These are phyloP conservation scores for Gynandropsis gynandra DNA, from an alignment of 345 rosid species.

Conservation along the genomic window DNA sequence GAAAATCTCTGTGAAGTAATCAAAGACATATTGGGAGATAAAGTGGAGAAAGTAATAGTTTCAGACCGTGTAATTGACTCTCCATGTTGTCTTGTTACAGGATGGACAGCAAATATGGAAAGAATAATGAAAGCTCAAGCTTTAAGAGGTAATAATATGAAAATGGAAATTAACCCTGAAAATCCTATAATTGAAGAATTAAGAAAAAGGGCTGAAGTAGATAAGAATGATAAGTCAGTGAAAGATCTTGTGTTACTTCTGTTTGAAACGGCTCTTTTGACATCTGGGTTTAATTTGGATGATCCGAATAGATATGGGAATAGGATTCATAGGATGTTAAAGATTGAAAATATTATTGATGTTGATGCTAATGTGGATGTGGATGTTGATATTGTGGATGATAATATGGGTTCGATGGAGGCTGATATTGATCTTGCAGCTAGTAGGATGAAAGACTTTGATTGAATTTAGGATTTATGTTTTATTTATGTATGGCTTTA, in stretches of 20 bases:
- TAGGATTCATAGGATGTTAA: conserved; percentile 70
- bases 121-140: conserved; percentile 78
- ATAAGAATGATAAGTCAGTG: conserved; percentile 75
- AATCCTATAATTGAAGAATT: conserved; percentile 68
- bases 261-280: conserved; percentile 71
- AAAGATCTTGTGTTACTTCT: conserved; percentile 77
- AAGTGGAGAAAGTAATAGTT: conserved; percentile 58
- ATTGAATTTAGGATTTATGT: no score
- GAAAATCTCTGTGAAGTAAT: conserved; percentile 72
- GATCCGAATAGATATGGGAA: conserved; percentile 72
- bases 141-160: conserved; percentile 62
- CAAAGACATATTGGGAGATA: conserved; percentile 59
- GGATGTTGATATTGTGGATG: conserved; percentile 36
- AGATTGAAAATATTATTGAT: no score
- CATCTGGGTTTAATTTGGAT: conserved; percentile 80
- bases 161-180: conserved; percentile 64
- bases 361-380: no score
- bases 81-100: conserved; percentile 66
- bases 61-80: conserved; percentile 67
- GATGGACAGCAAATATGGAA: conserved; percentile 75
- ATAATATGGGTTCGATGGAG: conserved; percentile 54
- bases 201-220: conserved; percentile 78
- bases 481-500: no score
- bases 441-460: conserved; percentile 79
- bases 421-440: conserved; percentile 56